phyloP scores from a whole-genome alignment of 208 protist genomes.

The Baffinella frigidus region DNA sequence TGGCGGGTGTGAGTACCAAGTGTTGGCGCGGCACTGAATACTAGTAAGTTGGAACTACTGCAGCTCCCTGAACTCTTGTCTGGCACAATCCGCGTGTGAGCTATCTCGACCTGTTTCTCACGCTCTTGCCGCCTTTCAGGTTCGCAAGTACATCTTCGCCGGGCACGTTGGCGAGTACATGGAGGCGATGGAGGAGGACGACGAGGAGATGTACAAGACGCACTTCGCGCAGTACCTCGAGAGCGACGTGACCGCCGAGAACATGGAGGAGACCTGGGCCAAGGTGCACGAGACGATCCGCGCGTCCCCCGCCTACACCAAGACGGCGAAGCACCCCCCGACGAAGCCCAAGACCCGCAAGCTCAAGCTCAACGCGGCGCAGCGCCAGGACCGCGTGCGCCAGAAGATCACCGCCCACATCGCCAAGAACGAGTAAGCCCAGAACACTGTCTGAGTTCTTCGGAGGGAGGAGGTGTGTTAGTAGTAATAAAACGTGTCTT shows the following conservation, averaged over 20 bases:
- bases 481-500: no score
- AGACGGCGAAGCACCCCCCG: not conserved
- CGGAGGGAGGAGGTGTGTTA: no score
- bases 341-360: not conserved
- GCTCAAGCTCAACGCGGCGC: not conserved
- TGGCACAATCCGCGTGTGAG: not conserved
- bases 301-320: slow-evolving; percentile 77
- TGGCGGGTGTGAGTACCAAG: no score
- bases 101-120: slow-evolving; percentile 51
- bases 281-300: slow-evolving; percentile 83
- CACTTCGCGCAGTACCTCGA: slow-evolving; percentile 93
- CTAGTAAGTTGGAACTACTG: no score
- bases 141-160: slow-evolving; percentile 93
- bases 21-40: no score
- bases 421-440: not conserved
- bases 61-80: no score
- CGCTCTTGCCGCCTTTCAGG: no score
- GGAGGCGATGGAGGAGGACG: slow-evolving; percentile 90
- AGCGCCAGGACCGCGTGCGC: not conserved
- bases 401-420: not conserved
- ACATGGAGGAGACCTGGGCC: slow-evolving; percentile 90
- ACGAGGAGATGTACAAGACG: slow-evolving; percentile 80
- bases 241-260: slow-evolving; percentile 83
- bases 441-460: no score
- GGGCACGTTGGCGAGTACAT: slow-evolving; percentile 97